Base-by-base conservation (phyloP, 805 yeast species). In the Kazachstania psychrophila region DNA sequence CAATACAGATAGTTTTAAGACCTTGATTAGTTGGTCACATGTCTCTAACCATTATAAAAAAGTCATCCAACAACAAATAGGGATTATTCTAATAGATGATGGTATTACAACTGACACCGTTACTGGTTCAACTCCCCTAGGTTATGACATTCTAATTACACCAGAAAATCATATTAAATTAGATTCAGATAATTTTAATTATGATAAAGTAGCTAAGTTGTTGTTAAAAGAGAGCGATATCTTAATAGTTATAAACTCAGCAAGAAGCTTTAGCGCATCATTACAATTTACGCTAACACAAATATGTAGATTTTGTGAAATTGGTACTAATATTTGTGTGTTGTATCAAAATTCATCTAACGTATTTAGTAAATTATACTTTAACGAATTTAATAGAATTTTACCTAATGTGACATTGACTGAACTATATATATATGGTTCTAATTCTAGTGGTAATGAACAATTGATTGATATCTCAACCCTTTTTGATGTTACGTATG, bases 381-480 rank as follows among this genome's bases (percentile, higher is more conserved):
- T 56, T 22, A 45, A 49, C 4, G 52, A 47, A 31, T 39, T 55
- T 22, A 30, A 38, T 13, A 30, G 37, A 22, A 34, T 34, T 10
- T 28, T 23, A 8, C 20, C 35, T 11, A 31, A 23, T 13, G 28
- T 55, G 15, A 28, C 36, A 3, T 33, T 56, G 19, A 42, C 52
- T 33, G 61, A 56, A 31, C 33, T 56, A 15, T 54, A 56, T 40
- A 33, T 54, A 2, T 27, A 50, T 18, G 59, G 59, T 7, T 43
- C 42, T 36, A 19, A 26, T 2, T 3, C 8, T 14, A 14, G 2
- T 4, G 16, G 16, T 11, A 18, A 33, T n/a, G 45, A 40, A 16
- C 37, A 38, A 31, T 35, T 49, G 33, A 45, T 41, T 31, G 58
- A 54, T 34, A 36, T 56, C 7, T 46, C 45, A 16, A 47, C 52